phyloP scores from a whole-genome alignment of 176 grass and related monocot species.

The Stipa capillata region DNA sequence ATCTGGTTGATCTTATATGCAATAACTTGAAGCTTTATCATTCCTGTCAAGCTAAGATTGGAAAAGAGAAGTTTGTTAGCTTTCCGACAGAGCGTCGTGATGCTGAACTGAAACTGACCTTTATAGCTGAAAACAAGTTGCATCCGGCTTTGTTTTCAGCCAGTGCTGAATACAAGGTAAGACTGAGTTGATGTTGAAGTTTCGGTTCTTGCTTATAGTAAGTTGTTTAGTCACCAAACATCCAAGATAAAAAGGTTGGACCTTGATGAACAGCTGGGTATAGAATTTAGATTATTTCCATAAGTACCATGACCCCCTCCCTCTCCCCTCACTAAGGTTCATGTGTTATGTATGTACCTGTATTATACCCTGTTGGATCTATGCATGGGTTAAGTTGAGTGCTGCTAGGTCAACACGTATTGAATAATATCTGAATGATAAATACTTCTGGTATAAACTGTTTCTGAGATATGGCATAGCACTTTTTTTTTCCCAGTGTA shows the following conservation, averaged over 20 bases:
- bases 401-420: conserved; percentile 7
- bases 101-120: conserved; percentile 66
- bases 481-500: not conserved
- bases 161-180: conserved; percentile 82
- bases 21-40: conserved; percentile 85
- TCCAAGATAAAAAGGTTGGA: not conserved
- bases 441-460: not conserved
- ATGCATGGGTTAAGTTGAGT: not conserved
- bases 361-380: conserved; percentile 6
- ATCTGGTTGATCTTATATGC: conserved; percentile 74
- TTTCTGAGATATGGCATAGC: not conserved
- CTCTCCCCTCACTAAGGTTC: not conserved
- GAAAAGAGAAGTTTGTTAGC: conserved; percentile 71
- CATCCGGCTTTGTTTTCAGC: conserved; percentile 83
- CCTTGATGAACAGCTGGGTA: not conserved
- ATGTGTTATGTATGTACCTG: not conserved
- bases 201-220: not conserved
- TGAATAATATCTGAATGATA: conserved; percentile 3
- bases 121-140: conserved; percentile 72
- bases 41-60: conserved; percentile 77
- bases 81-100: conserved; percentile 59
- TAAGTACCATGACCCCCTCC: not conserved
- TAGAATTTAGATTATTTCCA: conserved; percentile 12
- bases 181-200: not conserved
- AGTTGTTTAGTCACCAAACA: not conserved